Conservation (phyloP, 2,329 filamentous ascomycete genomes). For the Zymoseptoria crescenta region DNA sequence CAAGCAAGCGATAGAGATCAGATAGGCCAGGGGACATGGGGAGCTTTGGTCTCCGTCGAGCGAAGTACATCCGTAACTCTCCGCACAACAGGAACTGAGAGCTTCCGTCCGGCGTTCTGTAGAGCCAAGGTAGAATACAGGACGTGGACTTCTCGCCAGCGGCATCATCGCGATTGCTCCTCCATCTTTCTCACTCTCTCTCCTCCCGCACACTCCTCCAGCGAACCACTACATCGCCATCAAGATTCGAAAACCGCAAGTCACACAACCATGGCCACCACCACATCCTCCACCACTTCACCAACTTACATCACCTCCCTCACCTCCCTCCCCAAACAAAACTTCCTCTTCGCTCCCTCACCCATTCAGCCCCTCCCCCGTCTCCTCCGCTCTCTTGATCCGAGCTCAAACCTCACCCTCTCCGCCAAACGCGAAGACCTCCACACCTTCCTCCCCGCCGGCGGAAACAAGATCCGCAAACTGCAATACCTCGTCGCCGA, state of each 20-base stretch:
- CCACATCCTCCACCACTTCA: neutral
- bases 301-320: conserved; percentile 19
- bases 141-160: no score
- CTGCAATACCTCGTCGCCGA: conserved; percentile 33
- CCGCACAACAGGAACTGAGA: no score
- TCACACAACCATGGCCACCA: neutral
- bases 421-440: conserved; percentile 68
- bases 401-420: conserved; percentile 50
- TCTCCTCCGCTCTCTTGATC: conserved; percentile 50
- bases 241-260: neutral
- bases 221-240: neutral
- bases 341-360: conserved; percentile 59
- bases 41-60: neutral
- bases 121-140: no score
- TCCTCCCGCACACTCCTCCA: neutral
- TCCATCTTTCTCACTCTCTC: neutral
- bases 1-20: neutral
- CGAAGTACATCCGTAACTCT: neutral
- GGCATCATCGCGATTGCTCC: no score
- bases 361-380: conserved; percentile 60
- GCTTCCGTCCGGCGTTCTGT: no score
- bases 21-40: neutral
- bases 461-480: conserved; percentile 35
- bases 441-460: conserved; percentile 30
- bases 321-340: conserved; percentile 48